Evolutionary conservation across 495 filamentous ascomycete genomes (phyloP).

Genomic region (Aspergillus carlsbadensis): DNA sequence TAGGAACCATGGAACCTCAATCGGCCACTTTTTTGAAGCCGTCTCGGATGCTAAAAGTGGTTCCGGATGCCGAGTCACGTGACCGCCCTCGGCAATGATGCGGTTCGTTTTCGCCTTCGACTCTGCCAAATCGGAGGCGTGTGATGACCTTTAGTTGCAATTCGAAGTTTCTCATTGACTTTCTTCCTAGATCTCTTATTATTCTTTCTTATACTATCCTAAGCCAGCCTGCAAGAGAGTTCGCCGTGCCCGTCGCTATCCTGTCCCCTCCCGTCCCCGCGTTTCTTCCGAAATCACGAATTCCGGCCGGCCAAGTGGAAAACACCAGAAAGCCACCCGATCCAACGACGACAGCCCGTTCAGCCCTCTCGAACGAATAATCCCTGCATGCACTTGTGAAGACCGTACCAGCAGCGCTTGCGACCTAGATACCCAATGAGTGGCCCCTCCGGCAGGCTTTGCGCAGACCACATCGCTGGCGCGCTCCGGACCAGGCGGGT

Average conservation of each 20-base stretch:
- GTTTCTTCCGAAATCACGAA: conserved; percentile 2
- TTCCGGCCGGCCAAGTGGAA: conserved; percentile 4
- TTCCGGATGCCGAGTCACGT: conserved; percentile 27
- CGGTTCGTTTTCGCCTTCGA: conserved; percentile 23
- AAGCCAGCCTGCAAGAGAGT: background rate
- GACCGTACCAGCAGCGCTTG: background rate
- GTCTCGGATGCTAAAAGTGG: background rate
- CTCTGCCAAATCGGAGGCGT: background rate
- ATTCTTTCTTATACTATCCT: background rate
- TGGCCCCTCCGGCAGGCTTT: conserved; percentile 32
- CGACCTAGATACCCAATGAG: conserved; percentile 27
- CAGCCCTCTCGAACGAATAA: background rate
- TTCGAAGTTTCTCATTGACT: background rate
- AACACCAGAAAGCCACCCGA: background rate
- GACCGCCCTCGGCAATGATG: conserved; percentile 22
- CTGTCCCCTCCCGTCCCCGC: conserved; percentile 8
- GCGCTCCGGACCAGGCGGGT: conserved; percentile 29
- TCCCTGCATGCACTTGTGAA: conserved; percentile 1
- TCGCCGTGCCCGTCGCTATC: background rate
- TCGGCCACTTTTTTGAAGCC: background rate
- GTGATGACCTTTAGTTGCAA: background rate
- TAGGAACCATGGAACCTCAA: background rate
- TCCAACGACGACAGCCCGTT: background rate
- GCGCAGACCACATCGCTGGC: conserved; percentile 33
- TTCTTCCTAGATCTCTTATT: background rate